Evolutionary conservation across 2,329 filamentous ascomycete species (phyloP).

Genomic region (Pyricularia pennisetigena): DNA sequence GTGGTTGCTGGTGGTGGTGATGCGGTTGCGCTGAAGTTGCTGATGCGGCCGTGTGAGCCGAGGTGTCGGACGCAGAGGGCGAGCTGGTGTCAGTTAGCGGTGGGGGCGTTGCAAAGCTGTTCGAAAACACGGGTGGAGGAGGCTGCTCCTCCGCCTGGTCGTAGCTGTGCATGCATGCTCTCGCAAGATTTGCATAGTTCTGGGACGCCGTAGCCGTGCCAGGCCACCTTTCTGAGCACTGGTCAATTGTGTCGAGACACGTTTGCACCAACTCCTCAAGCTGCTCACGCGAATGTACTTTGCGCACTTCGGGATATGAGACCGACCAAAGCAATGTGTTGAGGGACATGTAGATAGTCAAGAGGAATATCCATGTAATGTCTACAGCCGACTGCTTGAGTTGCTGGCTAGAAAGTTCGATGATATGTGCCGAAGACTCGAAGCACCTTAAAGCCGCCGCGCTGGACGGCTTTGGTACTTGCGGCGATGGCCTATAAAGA

Average conservation of each 20-base stretch:
- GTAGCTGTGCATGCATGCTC: slow-evolving; percentile 82
- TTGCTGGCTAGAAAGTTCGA: slow-evolving; percentile 71
- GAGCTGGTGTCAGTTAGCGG: slow-evolving; percentile 39
- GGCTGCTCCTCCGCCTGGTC: slow-evolving; percentile 43
- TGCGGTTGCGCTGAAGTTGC: slow-evolving; percentile 17
- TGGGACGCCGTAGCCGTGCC: slow-evolving; percentile 77
- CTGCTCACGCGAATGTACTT: slow-evolving; percentile 60
- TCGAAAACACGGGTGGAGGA: slow-evolving; percentile 21
- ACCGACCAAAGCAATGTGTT: slow-evolving; percentile 89
- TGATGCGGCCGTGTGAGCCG: slow-evolving; percentile 14
- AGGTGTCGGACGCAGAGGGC: slow-evolving; percentile 30
- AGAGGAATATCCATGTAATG: slow-evolving; percentile 87
- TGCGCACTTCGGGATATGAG: slow-evolving; percentile 76
- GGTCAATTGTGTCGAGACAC: slow-evolving; percentile 68
- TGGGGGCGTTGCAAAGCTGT: slow-evolving; percentile 31
- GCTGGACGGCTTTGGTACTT: slow-evolving; percentile 75
- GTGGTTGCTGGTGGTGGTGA: slow-evolving; percentile 9
- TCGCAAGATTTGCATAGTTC: slow-evolving; percentile 77
- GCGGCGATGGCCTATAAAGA: slow-evolving; percentile 82
- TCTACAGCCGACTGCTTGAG: slow-evolving; percentile 69
- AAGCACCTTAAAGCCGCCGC: slow-evolving; percentile 75
- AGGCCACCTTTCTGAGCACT: slow-evolving; percentile 83
- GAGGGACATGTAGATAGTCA: slow-evolving; percentile 82
- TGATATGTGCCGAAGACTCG: slow-evolving; percentile 72
- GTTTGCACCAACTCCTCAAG: slow-evolving; percentile 66